Evolutionary conservation across 2,329 filamentous ascomycete genomes (phyloP), one percentile per base, ranked within the genome.

Genomic region (Diaporthe batatas): DNA sequence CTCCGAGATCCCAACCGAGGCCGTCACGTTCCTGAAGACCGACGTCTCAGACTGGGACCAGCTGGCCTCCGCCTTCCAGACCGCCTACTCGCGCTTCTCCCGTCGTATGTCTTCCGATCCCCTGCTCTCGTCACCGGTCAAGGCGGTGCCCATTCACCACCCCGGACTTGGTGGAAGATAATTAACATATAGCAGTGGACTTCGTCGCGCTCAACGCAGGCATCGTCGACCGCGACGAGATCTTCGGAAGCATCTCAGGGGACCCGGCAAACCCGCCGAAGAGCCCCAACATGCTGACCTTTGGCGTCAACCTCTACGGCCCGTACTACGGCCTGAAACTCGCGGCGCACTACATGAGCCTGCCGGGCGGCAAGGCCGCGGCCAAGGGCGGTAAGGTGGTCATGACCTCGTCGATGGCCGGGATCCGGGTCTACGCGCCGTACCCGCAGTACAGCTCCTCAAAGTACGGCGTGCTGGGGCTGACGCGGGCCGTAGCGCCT

Each of bases 281-380:
- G 6, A 14, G 34, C 32, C 68, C 68, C 16, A 70, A 70, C 55
- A 70, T 70, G 68, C 68, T 39, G 6, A 62, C 68, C n/a, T 70
- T 70, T 23, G 68, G 47, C 42, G 68, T 70, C 42, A 70, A 70
- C 32, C 55, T 70, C 5, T 53, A 49, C 4, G 55, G 54, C 2
- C 68, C 68, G 14, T 70, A 70, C 53, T 70, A 70, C 55, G 68
- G 68, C 55, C n/a, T 70, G 42, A 70, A 70, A n/a, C 68, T 70
- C 44, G 55, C 68, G 29, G 68, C 68, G 2, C 55, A 70, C 44
- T 62, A 70, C 68, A 70, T 70, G 68, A 70, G 68, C 55, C 68
- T 59, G 42, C 16, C 18, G 54, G 54, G 0, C n/a, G 58, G 53
- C 54, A 57, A 25, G 12, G 14, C 42, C 29, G 67, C 18, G 2